Evolutionary conservation across 1,284 basidiomycete species (phyloP).

Genomic region (Rugiboletus extremiorientalis): DNA sequence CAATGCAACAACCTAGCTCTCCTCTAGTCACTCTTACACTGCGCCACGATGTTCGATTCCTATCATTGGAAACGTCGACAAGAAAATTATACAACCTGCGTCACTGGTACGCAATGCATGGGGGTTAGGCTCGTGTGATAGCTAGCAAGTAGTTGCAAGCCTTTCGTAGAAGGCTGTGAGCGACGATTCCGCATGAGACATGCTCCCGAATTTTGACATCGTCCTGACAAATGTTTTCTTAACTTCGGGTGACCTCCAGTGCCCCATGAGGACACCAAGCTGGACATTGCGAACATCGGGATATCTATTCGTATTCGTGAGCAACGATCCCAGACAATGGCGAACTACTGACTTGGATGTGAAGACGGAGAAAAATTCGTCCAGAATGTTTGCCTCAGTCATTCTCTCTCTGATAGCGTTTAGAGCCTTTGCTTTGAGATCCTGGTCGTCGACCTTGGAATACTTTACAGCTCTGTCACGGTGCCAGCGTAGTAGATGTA

Average conservation of each 20-base stretch:
- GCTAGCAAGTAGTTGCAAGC: too few species aligned
- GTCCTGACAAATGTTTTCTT: constrained; percentile 16
- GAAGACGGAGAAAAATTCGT: constrained; percentile 31
- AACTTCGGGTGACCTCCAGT: constrained; percentile 9
- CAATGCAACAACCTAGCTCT: too few species aligned
- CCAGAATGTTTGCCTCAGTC: constrained; percentile 23
- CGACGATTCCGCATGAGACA: constrained; percentile 20
- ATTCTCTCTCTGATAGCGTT: constrained; percentile 23
- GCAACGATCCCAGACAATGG: background rate
- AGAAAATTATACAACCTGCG: too few species aligned
- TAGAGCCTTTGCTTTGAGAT: constrained; percentile 21
- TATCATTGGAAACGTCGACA: too few species aligned
- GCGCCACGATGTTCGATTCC: too few species aligned
- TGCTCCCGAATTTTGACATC: constrained; percentile 10
- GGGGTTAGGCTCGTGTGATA: too few species aligned
- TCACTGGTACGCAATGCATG: too few species aligned
- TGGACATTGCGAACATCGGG: constrained; percentile 17
- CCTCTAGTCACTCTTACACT: too few species aligned
- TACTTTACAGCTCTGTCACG: background rate
- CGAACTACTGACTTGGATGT: constrained; percentile 25
- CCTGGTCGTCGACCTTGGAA: constrained; percentile 19
- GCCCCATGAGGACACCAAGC: constrained; percentile 13
- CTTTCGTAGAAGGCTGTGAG: constrained; percentile 23
- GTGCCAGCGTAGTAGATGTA: too few species aligned
- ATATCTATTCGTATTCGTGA: constrained; percentile 20